A percentile compares a stretch with the other conserved stretches of the same genome.
Evolutionary conservation across 1,284 basidiomycete genomes (phyloP).

Genomic region (Tetrapyrgos nigripes): DNA sequence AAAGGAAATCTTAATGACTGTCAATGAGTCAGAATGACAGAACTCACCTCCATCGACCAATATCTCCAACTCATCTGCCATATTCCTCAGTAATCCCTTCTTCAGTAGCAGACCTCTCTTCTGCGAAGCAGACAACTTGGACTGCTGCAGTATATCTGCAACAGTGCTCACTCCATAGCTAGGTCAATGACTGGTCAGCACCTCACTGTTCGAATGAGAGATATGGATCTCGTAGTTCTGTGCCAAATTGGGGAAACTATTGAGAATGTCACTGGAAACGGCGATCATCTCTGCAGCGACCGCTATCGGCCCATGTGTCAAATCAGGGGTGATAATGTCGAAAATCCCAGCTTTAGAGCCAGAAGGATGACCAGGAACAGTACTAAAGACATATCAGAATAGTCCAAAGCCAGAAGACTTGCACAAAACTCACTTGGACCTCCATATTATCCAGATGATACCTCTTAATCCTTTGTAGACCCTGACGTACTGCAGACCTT

Average conservation of each 20-base stretch:
- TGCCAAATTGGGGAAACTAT: slow-evolving; percentile 72
- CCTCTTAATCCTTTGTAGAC: slow-evolving; percentile 85
- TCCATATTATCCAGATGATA: slow-evolving; percentile 84
- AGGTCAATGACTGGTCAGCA: slow-evolving; percentile 62
- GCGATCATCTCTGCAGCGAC: slow-evolving; percentile 75
- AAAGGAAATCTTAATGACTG: not conserved
- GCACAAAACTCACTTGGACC: slow-evolving; percentile 56
- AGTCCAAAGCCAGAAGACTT: not conserved
- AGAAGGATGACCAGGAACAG: slow-evolving; percentile 73
- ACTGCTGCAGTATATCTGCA: slow-evolving; percentile 65
- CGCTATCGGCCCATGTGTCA: slow-evolving; percentile 62
- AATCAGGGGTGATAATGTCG: slow-evolving; percentile 80
- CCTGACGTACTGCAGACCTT: slow-evolving; percentile 78
- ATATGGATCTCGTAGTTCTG: slow-evolving; percentile 74
- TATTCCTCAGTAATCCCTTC: slow-evolving; percentile 66
- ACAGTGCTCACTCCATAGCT: slow-evolving; percentile 58
- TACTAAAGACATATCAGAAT: slow-evolving; percentile 38
- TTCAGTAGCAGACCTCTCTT: slow-evolving; percentile 71
- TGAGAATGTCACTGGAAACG: slow-evolving; percentile 67
- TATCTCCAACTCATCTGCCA: slow-evolving; percentile 73
- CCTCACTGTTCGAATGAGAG: slow-evolving; percentile 75
- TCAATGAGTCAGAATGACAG: not conserved
- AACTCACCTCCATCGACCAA: slow-evolving; percentile 64
- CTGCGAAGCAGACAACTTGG: slow-evolving; percentile 69
- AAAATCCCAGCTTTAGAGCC: slow-evolving; percentile 75